Percentiles rank a stretch among this genome's conserved stretches.
Evolutionary conservation across 2,329 filamentous ascomycete species (phyloP).

Genomic region (Lasiodiplodia sp.): DNA sequence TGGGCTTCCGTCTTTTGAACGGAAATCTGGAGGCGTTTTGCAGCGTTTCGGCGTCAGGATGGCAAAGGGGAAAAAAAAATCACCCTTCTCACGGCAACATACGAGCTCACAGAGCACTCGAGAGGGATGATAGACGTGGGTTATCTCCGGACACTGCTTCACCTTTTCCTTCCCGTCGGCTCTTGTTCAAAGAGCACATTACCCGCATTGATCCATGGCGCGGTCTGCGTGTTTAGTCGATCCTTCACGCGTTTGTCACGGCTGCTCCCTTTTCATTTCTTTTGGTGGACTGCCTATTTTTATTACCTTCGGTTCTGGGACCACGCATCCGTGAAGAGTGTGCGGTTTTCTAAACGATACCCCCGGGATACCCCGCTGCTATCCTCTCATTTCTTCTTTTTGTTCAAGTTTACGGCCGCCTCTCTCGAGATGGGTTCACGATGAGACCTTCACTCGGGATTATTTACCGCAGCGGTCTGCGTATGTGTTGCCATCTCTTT

Average conservation of each 20-base stretch:
- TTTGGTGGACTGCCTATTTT: neutral
- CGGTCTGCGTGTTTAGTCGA: too few species aligned
- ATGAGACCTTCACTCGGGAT: neutral
- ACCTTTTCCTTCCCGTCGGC: too few species aligned
- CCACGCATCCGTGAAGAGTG: neutral
- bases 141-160: too few species aligned
- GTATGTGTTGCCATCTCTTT: neutral
- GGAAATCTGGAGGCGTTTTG: constrained; percentile 1
- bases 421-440: neutral
- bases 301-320: neutral
- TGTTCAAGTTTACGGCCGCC: neutral
- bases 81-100: neutral
- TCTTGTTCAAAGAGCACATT: too few species aligned
- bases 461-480: neutral
- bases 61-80: neutral
- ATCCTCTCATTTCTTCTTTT: constrained; percentile 1
- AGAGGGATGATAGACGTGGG: too few species aligned
- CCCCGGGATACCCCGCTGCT: neutral
- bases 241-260: neutral
- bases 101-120: neutral
- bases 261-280: neutral
- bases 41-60: constrained; percentile 2
- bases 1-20: neutral
- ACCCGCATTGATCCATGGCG: too few species aligned
- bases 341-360: neutral